These are phyloP conservation scores for Vitis labrusca DNA, from an alignment of 164 flowering plant species.

Conservation along the genomic window DNA sequence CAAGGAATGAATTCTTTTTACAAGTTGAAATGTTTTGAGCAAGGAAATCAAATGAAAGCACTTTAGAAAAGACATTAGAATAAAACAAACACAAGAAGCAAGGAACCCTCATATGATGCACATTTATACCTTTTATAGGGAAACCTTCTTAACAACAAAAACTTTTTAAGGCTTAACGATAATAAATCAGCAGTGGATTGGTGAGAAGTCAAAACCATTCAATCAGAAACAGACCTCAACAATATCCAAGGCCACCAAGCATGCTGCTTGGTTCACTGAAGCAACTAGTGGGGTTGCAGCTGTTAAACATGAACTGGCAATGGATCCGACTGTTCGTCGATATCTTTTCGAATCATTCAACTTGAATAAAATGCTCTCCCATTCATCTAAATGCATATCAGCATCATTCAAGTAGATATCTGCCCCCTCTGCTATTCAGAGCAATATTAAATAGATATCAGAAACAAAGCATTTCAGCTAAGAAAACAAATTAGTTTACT, in stretches of 20 bases:
- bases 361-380: constrained; percentile 59
- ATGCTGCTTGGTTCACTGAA: constrained; percentile 54
- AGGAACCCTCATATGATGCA: no score
- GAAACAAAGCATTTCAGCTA: not conserved
- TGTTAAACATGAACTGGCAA: constrained; percentile 68
- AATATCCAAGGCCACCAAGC: constrained; percentile 72
- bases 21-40: no score
- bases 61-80: no score
- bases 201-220: not conserved
- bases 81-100: no score
- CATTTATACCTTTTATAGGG: no score
- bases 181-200: no score
- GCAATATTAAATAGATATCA: not conserved
- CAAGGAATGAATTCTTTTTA: no score
- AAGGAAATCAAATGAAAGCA: no score
- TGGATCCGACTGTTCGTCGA: constrained; percentile 73
- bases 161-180: not conserved
- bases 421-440: constrained; percentile 7
- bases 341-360: constrained; percentile 68
- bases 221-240: constrained; percentile 58
- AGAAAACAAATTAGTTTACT: not conserved
- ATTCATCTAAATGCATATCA: constrained; percentile 34
- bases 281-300: constrained; percentile 77
- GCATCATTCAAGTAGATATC: constrained; percentile 6
- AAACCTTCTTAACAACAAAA: no score